Conservation (phyloP, 805 yeast genomes). For the Nakazawaea pomicola region DNA sequence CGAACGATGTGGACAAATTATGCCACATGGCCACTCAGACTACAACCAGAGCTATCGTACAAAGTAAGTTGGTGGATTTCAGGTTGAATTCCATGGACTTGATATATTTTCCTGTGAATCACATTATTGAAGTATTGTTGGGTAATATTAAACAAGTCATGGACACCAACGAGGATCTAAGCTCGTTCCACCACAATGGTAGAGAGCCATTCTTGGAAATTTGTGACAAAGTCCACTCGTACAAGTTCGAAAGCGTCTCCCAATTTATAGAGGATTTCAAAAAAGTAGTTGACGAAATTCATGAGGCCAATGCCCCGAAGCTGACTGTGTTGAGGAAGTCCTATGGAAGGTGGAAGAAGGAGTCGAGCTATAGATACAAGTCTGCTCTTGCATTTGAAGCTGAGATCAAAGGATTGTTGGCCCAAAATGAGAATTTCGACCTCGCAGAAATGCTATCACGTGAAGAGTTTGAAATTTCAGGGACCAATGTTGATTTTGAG, state of each 20-base stretch:
- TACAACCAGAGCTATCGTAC: conserved; percentile 28
- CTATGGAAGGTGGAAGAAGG: conserved; percentile 1
- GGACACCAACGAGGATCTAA: conserved; percentile 1
- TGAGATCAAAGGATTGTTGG: not conserved
- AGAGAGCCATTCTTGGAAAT: conserved; percentile 21
- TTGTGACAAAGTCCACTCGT: conserved; percentile 19
- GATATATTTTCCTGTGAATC: conserved; percentile 25
- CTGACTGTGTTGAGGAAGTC: not conserved
- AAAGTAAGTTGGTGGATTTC: conserved; percentile 15
- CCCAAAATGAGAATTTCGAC: not conserved
- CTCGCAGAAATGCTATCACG: conserved; percentile 8
- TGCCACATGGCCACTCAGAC: conserved; percentile 29
- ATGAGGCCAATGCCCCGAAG: not conserved
- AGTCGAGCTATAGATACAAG: not conserved
- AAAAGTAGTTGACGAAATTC: conserved; percentile 17
- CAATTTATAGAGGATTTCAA: conserved; percentile 28
- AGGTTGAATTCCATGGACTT: conserved; percentile 23
- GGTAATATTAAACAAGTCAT: conserved; percentile 17
- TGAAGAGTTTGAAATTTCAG: conserved; percentile 11
- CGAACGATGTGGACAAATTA: conserved; percentile 35
- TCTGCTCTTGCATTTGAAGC: conserved; percentile 8
- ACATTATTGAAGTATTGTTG: conserved; percentile 14
- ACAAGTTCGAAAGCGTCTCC: conserved; percentile 23
- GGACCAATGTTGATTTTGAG: conserved; percentile 7
- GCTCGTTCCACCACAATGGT: not conserved